A percentile compares a stretch with the other conserved stretches of the same genome.
phyloP scores from a whole-genome alignment of 2,329 filamentous ascomycete species.

The Mycosphaerella arachidis region DNA sequence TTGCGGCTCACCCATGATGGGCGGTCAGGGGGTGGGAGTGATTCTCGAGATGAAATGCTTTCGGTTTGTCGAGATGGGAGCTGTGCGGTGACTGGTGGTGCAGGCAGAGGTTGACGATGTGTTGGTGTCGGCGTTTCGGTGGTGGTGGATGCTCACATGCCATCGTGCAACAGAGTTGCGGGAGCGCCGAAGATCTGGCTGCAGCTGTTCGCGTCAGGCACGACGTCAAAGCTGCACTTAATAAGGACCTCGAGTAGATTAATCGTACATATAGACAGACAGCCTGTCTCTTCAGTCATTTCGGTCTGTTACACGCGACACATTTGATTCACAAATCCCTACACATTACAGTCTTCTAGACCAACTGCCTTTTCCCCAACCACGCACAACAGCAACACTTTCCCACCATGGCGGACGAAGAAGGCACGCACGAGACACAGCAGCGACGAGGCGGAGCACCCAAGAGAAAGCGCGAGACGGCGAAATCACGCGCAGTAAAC shows the following conservation, averaged over 20 bases:
- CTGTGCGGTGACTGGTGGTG: not conserved
- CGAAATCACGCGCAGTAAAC: conserved; percentile 23
- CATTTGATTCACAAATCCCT: no score
- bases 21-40: conserved; percentile 1
- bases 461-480: conserved; percentile 32
- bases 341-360: not conserved
- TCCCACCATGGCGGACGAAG: conserved; percentile 13
- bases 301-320: not conserved
- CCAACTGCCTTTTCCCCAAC: not conserved
- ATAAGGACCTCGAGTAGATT: not conserved
- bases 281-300: not conserved
- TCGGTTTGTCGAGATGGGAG: not conserved
- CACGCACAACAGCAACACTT: conserved; percentile 11
- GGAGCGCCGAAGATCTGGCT: not conserved
- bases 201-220: not conserved
- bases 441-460: conserved; percentile 12
- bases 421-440: conserved; percentile 20
- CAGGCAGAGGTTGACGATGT: conserved; percentile 4
- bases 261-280: not conserved
- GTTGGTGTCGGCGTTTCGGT: not conserved
- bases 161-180: not conserved
- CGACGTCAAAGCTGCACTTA: not conserved
- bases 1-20: conserved; percentile 68
- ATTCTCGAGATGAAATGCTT: not conserved
- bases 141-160: conserved; percentile 1